Evolutionary conservation across 2,329 filamentous ascomycete genomes (phyloP).

Genomic region (Metarhizium rileyi): DNA sequence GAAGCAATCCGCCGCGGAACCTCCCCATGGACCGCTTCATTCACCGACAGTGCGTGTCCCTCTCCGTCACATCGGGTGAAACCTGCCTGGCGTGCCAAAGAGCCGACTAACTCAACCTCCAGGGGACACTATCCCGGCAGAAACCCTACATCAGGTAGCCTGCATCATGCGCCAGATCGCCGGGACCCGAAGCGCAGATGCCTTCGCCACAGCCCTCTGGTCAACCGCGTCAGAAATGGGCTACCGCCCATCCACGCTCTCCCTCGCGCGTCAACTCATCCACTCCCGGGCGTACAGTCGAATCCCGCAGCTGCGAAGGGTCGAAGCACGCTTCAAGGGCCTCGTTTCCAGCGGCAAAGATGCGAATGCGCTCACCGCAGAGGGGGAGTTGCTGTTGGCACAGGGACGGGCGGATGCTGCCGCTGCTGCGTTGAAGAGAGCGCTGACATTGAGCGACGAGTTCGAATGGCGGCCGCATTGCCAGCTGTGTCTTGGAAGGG

Average conservation of each 20-base stretch:
- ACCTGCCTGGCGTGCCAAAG: not conserved
- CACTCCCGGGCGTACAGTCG: conserved; percentile 12
- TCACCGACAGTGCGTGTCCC: conserved; percentile 15
- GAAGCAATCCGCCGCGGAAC: conserved; percentile 13
- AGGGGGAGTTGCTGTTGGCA: conserved; percentile 20
- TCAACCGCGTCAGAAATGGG: conserved; percentile 21
- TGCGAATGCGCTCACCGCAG: conserved; percentile 24
- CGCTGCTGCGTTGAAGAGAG: conserved; percentile 13
- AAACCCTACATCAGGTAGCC: conserved; percentile 17
- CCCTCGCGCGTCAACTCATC: conserved; percentile 15
- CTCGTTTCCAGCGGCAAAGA: conserved; percentile 21
- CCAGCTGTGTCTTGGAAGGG: conserved; percentile 16
- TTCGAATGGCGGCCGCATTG: conserved; percentile 21
- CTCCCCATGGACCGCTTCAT: conserved; percentile 12
- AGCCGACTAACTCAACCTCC: not conserved
- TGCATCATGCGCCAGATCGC: conserved; percentile 17
- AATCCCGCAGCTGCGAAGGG: conserved; percentile 8
- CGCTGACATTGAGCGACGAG: conserved; percentile 11
- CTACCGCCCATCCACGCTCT: conserved; percentile 21
- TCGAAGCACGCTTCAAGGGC: conserved; percentile 20
- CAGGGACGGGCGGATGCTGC: conserved; percentile 16
- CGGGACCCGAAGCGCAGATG: conserved; percentile 3
- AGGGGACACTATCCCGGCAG: conserved; percentile 14
- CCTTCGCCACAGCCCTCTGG: conserved; percentile 19
- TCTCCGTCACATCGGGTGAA: not conserved